A percentile compares a stretch with the other conserved stretches of the same genome.
These are phyloP conservation scores for Chaetothyriales sp. DNA, from an alignment of 2,329 filamentous ascomycete species.

Conservation along the genomic window DNA sequence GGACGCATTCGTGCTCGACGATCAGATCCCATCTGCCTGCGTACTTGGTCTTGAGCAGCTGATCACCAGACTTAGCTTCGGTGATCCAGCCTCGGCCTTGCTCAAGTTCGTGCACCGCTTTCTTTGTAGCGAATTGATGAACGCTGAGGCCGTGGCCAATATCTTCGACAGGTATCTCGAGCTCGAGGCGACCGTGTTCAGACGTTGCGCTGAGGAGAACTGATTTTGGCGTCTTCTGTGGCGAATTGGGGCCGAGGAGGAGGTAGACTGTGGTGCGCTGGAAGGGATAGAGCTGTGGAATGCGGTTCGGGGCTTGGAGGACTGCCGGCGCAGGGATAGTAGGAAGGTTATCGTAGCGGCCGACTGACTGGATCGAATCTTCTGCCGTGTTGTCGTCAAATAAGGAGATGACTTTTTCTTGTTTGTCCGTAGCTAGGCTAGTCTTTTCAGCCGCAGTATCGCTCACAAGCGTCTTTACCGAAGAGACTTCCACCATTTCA, in stretches of 20 bases:
- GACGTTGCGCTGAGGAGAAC: conserved; percentile 47
- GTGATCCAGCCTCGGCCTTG: conserved; percentile 54
- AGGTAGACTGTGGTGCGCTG: conserved; percentile 53
- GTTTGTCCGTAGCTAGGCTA: conserved; percentile 5
- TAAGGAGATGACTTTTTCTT: conserved; percentile 38
- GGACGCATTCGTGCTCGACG: conserved; percentile 52
- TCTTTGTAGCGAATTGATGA: conserved; percentile 57
- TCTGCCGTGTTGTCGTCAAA: conserved; percentile 41
- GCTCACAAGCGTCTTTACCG: conserved; percentile 26
- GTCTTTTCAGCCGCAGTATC: neutral
- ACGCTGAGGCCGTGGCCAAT: conserved; percentile 41
- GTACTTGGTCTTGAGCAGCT: conserved; percentile 35
- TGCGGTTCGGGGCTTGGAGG: conserved; percentile 50
- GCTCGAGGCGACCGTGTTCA: conserved; percentile 43
- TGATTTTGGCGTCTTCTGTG: conserved; percentile 36
- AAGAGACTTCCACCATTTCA: conserved; percentile 42
- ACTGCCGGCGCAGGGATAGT: conserved; percentile 39
- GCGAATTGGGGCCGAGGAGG: conserved; percentile 42
- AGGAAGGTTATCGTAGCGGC: conserved; percentile 40
- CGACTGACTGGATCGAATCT: conserved; percentile 24
- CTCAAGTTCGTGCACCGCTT: conserved; percentile 55
- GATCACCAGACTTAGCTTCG: conserved; percentile 36
- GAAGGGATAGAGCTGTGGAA: conserved; percentile 55
- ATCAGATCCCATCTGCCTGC: conserved; percentile 44
- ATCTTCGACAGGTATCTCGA: conserved; percentile 49